These are phyloP conservation scores for Phytomonas sp. DNA, from an alignment of 208 protist genomes.

Conservation along the genomic window DNA sequence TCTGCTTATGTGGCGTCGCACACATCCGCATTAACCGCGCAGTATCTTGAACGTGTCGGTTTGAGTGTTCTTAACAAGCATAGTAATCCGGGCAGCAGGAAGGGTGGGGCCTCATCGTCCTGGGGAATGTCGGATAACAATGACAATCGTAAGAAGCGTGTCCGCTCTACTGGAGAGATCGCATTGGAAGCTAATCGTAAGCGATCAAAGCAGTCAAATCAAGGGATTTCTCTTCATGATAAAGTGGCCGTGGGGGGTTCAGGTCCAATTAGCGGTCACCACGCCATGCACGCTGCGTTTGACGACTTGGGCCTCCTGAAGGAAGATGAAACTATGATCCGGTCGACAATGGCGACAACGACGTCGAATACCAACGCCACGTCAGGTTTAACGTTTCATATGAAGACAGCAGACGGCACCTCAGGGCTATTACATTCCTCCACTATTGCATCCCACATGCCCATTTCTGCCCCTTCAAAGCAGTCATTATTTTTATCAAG, in stretches of 20 bases:
- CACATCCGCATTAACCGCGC: conserved; percentile 29
- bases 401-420: neutral
- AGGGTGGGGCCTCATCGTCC: neutral
- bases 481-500: neutral
- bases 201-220: neutral
- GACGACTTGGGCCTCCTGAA: neutral
- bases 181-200: neutral
- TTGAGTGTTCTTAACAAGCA: conserved; percentile 30
- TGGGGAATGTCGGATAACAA: neutral
- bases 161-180: neutral
- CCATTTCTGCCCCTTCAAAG: neutral
- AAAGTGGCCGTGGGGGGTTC: neutral
- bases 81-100: neutral
- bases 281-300: neutral
- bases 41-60: conserved; percentile 68
- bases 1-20: conserved; percentile 45
- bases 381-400: neutral
- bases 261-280: neutral
- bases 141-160: neutral
- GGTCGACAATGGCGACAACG: neutral
- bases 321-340: neutral
- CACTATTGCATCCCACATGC: neutral
- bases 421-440: neutral
- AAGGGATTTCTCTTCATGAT: neutral
- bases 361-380: neutral